Evolutionary conservation across 176 grass and related monocot genomes (phyloP), one percentile per base, ranked within the genome.

Genomic region (Carex myosuroides): DNA sequence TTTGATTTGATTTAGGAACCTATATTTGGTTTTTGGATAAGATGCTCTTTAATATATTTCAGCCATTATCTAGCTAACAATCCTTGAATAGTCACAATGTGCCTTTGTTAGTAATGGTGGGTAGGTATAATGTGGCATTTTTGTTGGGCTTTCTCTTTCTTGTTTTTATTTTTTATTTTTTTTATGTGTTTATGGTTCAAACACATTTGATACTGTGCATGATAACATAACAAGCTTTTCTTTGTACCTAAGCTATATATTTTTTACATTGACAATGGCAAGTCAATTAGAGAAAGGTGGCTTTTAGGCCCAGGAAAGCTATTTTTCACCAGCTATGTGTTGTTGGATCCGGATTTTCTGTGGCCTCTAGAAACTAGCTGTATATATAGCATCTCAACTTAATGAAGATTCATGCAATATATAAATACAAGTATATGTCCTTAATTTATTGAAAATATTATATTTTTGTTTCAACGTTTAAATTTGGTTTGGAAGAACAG

Each of bases 171-270:
- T 17, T 29, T 26, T 24, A 14, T 7, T 12, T 55, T 61, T 63
- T 61, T 50, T 64, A 35, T 35, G 37, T 67, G 20, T 81, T 60
- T 41, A 63, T 81, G 37, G 60, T 42, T 82, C 39, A 82, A 82
- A 50, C 33, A 64, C 48, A 46, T 9, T 20, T 63, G 33, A 69
- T 22, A 41, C 17, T 81, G 80, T 81, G 78, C 20, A 32, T 32
- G n/a, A 66, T 62, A 61, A 65, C 42, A 66, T 62, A 61, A 65
- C 42, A 66, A 48, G 30, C 41, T 82, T 82, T 82, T 24, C 80
- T 82, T 82, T 82, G 60, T 82, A 64, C 80, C 80, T 67, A 82
- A 82, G 80, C 58, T 50, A 82, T 26, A 64, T 80, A 11, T 65
- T 64, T 76, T 75, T 80, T 60, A 42, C 56, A 63, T 61, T 81